Conservation (phyloP, 2,329 filamentous ascomycete genomes). For the Ophiostoma himal-ulmi region DNA sequence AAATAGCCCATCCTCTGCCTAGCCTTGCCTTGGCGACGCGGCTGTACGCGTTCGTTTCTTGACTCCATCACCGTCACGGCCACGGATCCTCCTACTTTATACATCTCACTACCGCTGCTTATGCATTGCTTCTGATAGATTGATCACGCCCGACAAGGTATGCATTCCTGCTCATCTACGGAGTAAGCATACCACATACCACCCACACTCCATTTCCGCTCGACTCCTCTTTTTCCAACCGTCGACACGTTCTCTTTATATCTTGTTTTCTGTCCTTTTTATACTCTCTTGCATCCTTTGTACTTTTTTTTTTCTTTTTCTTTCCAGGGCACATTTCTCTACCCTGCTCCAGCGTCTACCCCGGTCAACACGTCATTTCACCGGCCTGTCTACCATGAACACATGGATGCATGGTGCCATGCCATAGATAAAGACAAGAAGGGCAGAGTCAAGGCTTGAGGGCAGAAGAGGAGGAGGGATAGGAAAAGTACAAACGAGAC, state of each 20-base stretch:
- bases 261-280: background rate
- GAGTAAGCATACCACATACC: background rate
- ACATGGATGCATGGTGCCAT: background rate
- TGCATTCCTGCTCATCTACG: background rate
- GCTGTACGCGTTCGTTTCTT: background rate
- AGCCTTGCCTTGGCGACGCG: constrained; percentile 11
- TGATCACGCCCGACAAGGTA: background rate
- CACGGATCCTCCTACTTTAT: background rate
- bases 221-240: background rate
- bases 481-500: background rate
- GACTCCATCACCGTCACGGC: background rate
- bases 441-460: background rate
- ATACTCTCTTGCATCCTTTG: background rate
- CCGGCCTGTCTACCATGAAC: background rate
- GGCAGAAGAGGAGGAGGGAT: background rate
- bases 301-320: background rate
- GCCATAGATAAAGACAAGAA: background rate
- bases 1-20: background rate
- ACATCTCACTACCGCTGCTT: background rate
- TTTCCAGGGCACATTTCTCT: background rate
- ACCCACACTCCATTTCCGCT: constrained; percentile 4
- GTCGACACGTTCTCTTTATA: background rate
- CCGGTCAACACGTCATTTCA: background rate
- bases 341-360: background rate
- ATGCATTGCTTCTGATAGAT: background rate